A percentile compares a stretch with the other conserved stretches of the same genome.
These are phyloP conservation scores for Colletotrichum sp. DNA, from an alignment of 2,329 filamentous ascomycete genomes.

Conservation along the genomic window DNA sequence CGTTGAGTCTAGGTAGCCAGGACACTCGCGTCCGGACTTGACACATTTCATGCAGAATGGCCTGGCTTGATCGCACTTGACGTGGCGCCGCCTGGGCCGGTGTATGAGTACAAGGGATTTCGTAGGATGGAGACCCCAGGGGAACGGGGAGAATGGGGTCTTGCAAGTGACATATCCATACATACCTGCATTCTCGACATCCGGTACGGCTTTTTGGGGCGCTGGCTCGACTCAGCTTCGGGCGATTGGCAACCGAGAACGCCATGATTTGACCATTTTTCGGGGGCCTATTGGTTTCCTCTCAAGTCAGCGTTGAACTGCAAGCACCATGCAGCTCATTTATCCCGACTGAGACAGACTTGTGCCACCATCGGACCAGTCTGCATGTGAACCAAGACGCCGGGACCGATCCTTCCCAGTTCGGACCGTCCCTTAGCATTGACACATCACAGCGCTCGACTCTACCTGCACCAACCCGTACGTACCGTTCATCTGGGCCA, in stretches of 20 bases:
- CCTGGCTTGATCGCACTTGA: constrained; percentile 49
- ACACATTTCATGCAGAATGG: constrained; percentile 43
- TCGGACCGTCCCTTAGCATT: not conserved
- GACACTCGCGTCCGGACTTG: not conserved
- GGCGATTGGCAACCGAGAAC: constrained; percentile 5
- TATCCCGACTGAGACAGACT: not conserved
- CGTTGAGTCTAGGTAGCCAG: not conserved
- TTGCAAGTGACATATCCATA: not conserved
- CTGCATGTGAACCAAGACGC: not conserved
- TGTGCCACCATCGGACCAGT: not conserved
- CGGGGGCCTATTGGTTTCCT: not conserved
- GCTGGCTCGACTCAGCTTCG: not conserved
- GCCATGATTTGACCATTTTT: not conserved
- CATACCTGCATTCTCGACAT: constrained; percentile 19
- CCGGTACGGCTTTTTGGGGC: constrained; percentile 11
- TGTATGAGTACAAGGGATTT: not conserved
- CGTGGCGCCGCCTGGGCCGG: constrained; percentile 33
- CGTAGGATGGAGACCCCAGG: not conserved
- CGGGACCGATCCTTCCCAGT: not conserved
- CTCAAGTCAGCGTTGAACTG: not conserved
- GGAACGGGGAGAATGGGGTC: not conserved
- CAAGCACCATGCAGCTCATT: not conserved
- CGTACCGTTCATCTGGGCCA: not conserved
- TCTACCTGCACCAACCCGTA: not conserved
- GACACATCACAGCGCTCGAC: not conserved